Evolutionary conservation across 2,329 filamentous ascomycete species (phyloP), one percentile per base, ranked within the genome.

Genomic region (Fonsecaea pedrosoi): DNA sequence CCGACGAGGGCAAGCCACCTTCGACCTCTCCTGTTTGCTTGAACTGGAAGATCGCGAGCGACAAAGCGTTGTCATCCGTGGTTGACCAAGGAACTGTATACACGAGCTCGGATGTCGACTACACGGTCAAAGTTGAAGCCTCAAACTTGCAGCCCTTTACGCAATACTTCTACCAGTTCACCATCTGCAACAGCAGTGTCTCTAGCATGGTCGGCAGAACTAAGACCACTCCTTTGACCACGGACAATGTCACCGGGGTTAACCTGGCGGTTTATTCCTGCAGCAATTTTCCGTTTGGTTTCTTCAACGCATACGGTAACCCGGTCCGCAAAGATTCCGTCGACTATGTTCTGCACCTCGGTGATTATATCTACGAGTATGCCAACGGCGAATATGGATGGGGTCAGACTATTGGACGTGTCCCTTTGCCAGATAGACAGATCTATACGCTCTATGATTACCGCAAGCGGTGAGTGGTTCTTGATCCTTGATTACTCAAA

Each of bases 51-150:
- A 84, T 92, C 18, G 82, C 82, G 13, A 78, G 78, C 21, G 82
- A 84, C 70, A 74, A 82, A 58, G 76, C 79, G n/a, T 79, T 85
- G 37, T 77, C 77, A 10, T 73, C 80, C 1, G 78, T 86, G 7
- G 85, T 86, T 1, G 81, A 84, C 59, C 80, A 79, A 0, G 90
- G 90, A 4, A 84, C 78, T 40, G 88, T 84, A 0, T 91, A 88
- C 74, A 92, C 90, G 0, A 90, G 85, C 40, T 90, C 86, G 0
- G 90, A 92, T 74, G 86, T 92, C 56, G 90, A 93, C 74, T 93
- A 89, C 74, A 92, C 90, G 0, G 81, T 92, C 67, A 92, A 92
- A 82, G 87, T 87, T 74, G 59, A 92, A 76, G 90, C 89, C 1
- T 83, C 78, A 57, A 83, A 84, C 13, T 75, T 92, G 48, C 78